Evolutionary conservation across 2,329 filamentous ascomycete genomes (phyloP), one percentile per base, ranked within the genome.

Genomic region (Sphaerulina populicola): DNA sequence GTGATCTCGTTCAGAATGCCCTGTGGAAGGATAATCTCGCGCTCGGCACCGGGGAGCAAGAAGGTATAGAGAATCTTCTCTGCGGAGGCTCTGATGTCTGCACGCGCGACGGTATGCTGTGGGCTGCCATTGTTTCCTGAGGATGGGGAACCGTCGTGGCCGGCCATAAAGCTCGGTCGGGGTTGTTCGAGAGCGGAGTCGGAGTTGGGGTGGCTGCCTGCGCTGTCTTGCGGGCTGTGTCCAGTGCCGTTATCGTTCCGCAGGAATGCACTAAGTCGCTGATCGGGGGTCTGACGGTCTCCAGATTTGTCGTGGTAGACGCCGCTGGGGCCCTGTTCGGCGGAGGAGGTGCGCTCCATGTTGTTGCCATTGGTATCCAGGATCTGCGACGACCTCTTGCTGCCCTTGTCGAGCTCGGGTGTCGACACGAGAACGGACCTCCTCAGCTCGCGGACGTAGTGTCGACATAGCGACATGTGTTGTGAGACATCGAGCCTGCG

Each of bases 31-130:
- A 90, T 89, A 60, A 98, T 97, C 71, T 98, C 93, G 60, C 94
- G 82, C 72, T 98, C 93, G 0, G 93, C 88, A n/a, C 89, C 90
- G 0, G 90, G 89, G 1, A 98, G 80, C 5, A 98, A 77, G 66
- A 93, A 98, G 1, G 91, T 97, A 72, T 96, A 98, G n/a, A 98
- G 78, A 45, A 98, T 96, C 77, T 95, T 96, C 73, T 97, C 93
- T 0, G 94, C 94, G 2, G 88, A 95, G 8, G 89, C 86, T 51
- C 89, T 81, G 60, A 98, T 89, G 64, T 98, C 93, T 56, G 88
- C 82, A 57, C 93, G 80, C n/a, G 85, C 81, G 39, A 96, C 88
- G 0, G 84, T 86, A 65, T 94, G 86, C 3, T 82, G 81, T 0
- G 88, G 88, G 10, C 89, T 95, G 65, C 83, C 87, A 10, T 86